phyloP scores from a whole-genome alignment of 495 filamentous ascomycete genomes.

The Talaromyces proteolyticus region DNA sequence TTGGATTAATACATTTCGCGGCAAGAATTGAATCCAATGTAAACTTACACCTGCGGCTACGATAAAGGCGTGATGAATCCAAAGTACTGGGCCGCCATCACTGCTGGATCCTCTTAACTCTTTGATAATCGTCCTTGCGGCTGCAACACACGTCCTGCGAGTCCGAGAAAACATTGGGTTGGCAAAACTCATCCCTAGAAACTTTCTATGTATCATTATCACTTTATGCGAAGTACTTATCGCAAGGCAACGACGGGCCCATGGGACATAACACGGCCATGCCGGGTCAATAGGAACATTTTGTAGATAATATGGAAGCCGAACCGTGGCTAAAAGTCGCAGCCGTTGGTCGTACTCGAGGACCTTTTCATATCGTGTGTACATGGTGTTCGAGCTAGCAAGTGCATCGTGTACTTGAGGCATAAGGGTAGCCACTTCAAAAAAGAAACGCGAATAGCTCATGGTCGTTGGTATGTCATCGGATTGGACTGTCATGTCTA shows the following conservation, averaged over 20 bases:
- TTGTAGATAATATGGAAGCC: slow-evolving; percentile 26
- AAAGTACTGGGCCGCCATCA: slow-evolving; percentile 30
- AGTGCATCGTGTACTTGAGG: slow-evolving; percentile 34
- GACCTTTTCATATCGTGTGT: slow-evolving; percentile 36
- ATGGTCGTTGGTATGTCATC: slow-evolving; percentile 29
- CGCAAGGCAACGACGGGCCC: slow-evolving; percentile 35
- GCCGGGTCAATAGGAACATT: slow-evolving; percentile 22
- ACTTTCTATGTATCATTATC: slow-evolving; percentile 46
- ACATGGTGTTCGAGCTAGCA: slow-evolving; percentile 23
- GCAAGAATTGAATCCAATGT: background rate
- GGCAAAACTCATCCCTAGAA: slow-evolving; percentile 37
- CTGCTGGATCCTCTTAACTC: slow-evolving; percentile 24
- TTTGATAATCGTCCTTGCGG: slow-evolving; percentile 40
- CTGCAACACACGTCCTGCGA: slow-evolving; percentile 36
- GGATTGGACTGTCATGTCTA: slow-evolving; percentile 27
- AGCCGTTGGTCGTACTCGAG: slow-evolving; percentile 35
- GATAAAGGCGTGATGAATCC: slow-evolving; percentile 31
- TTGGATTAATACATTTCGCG: background rate
- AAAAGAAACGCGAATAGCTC: slow-evolving; percentile 31
- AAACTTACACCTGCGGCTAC: slow-evolving; percentile 21
- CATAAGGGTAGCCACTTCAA: slow-evolving; percentile 34
- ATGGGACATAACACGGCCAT: slow-evolving; percentile 34
- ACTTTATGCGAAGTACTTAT: slow-evolving; percentile 44
- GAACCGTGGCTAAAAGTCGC: slow-evolving; percentile 27
- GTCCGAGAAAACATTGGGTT: slow-evolving; percentile 32